Base-by-base conservation (phyloP, 2,329 filamentous ascomycete genomes). In the Sporothrix inflata region DNA sequence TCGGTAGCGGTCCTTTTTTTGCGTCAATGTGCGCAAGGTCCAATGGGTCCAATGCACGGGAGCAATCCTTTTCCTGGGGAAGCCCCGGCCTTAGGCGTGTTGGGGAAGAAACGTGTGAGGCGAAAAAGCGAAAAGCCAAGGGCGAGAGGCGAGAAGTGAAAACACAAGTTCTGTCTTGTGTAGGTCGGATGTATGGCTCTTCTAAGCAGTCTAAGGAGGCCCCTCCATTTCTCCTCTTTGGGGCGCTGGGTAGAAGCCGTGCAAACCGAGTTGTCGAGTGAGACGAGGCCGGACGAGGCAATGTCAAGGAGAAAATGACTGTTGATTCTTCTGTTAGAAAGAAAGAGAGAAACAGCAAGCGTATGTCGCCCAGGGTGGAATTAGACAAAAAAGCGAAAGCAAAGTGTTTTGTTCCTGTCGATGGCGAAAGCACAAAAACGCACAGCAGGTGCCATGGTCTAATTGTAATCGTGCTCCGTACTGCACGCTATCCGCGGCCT, bases 381-480 rank as follows among this genome's bases (percentile, higher is more conserved):
- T 42, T 16, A 16, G 19, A 16, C 34, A 40, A 53, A 38, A 38
- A 34, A 11, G 65, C 42, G 16, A 67, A 14, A 24, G 11, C 38
- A 45, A 21, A 5, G 42, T 24, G 4, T 40, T 53, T 53, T 53
- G 45, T 38, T 38, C 27, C 65, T 49, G 67, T 60, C 51, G 51
- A 60, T 60, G 67, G 67, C 53, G 4, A 67, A 30, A 49, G 42
- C 24, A n/a, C 14, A 34, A 19, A 66, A 49, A 49, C 42, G 42
- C 40, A 65, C 19, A 61, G 21, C 60, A 51, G 27, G 19, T 30
- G 45, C 38, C 19, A 19, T 49, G 16, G 65, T 38, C 65, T 66
- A 27, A 49, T 66, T 49, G 63, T 49, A 49, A 49, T 34, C 24
- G 63, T 66, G 63, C 63, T 66, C 42, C 42, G 42, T 66, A 47